Evolutionary conservation across 2,329 filamentous ascomycete species (phyloP).

Genomic region (Curvularia sp.): DNA sequence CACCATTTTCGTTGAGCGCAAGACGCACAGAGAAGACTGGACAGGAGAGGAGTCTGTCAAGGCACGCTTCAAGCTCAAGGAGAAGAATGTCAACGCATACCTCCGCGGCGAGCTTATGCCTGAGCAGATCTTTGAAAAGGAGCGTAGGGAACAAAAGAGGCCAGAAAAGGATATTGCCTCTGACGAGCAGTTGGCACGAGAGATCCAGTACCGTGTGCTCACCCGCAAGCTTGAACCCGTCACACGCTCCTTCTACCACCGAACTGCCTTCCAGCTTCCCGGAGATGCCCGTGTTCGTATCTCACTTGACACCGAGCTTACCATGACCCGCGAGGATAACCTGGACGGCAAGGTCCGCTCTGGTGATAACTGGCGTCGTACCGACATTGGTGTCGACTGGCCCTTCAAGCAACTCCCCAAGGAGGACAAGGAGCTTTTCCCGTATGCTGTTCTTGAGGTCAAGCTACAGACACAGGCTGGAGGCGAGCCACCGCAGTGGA

Average conservation of each 20-base stretch:
- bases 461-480: conserved; percentile 97
- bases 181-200: conserved; percentile 85
- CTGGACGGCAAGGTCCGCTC: conserved; percentile 77
- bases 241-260: conserved; percentile 96
- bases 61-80: conserved; percentile 91
- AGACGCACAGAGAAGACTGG: conserved; percentile 99
- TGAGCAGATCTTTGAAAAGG: conserved; percentile 92
- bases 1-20: conserved; percentile 95
- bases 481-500: conserved; percentile 95
- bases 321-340: conserved; percentile 95
- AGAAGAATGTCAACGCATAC: conserved; percentile 96
- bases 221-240: conserved; percentile 87
- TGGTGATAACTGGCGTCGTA: conserved; percentile 93
- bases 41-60: conserved; percentile 99
- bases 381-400: conserved; percentile 96
- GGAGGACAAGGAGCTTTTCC: conserved; percentile 87
- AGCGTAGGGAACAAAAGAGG: conserved; percentile 93
- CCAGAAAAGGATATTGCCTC: conserved; percentile 88
- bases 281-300: conserved; percentile 96
- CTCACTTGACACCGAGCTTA: conserved; percentile 93
- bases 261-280: conserved; percentile 95
- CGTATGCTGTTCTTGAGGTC: conserved; percentile 94
- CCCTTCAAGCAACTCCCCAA: conserved; percentile 89
- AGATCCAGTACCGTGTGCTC: conserved; percentile 92
- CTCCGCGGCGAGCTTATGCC: conserved; percentile 84